These are phyloP conservation scores for Drechslerella dactyloides DNA, from an alignment of 2,329 filamentous ascomycete genomes.

Conservation along the genomic window DNA sequence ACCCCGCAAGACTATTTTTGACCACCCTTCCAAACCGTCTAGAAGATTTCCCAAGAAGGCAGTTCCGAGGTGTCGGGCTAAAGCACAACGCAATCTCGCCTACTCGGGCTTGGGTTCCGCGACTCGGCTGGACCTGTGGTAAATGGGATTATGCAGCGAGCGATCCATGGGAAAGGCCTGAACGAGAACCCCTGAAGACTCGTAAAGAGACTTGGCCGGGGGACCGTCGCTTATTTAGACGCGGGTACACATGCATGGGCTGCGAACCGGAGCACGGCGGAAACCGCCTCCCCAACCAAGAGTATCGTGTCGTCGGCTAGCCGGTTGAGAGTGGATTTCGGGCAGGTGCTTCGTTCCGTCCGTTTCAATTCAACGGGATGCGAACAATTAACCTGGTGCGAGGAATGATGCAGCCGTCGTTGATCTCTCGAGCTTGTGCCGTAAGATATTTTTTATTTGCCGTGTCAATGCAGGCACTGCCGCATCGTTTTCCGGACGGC, in stretches of 20 bases:
- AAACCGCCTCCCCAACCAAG: conserved; percentile 23
- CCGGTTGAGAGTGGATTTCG: conserved; percentile 12
- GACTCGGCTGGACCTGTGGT: conserved; percentile 48
- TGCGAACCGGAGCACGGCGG: conserved; percentile 38
- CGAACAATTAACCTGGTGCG: conserved; percentile 11
- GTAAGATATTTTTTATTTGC: neutral
- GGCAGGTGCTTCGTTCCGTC: conserved; percentile 17
- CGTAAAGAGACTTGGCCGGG: neutral
- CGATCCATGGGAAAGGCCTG: conserved; percentile 45
- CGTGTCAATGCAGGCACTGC: conserved; percentile 37
- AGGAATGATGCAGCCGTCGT: neutral
- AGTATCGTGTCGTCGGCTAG: conserved; percentile 11
- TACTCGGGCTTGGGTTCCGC: conserved; percentile 28
- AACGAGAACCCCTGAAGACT: neutral
- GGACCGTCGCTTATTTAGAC: conserved; percentile 46
- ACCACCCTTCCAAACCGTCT: conserved; percentile 32
- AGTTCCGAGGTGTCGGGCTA: conserved; percentile 31
- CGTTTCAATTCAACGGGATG: conserved; percentile 7
- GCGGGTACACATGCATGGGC: conserved; percentile 28
- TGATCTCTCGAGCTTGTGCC: neutral
- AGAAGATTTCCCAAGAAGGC: conserved; percentile 49
- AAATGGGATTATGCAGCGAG: conserved; percentile 35
- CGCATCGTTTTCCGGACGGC: conserved; percentile 23
- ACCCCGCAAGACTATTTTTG: conserved; percentile 43
- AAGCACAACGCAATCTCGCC: conserved; percentile 50